Evolutionary conservation across 148 eudicot species (phyloP), one percentile per base, ranked within the genome.

Genomic region (Dysphania ambrosioides): DNA sequence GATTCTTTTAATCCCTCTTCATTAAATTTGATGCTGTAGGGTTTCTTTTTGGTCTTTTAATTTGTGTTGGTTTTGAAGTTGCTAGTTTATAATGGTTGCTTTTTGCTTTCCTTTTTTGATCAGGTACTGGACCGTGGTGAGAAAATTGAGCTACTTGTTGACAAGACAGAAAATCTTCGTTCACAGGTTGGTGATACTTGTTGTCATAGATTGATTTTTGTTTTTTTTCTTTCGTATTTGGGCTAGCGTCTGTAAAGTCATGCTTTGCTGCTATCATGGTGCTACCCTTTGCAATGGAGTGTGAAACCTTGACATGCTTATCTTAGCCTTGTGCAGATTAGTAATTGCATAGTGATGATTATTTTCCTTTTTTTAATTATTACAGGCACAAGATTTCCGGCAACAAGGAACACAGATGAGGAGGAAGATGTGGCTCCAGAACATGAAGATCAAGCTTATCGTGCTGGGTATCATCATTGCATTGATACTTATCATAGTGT

Each of bases 111-210:
- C 21, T 19, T 47, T 7, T 42, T 26, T 31, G 13, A 9, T 18
- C 51, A 85, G 87, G 85, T 85, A 78, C 81, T 85, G 70, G 87
- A 85, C 41, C 87, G 87, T 57, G 87, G 87, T 71, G 87, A 85
- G 81, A 85, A 85, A 76, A 85, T 85, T 64, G 87, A 85, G 67
- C 87, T 85, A 66, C 78, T 85, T 11, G 87, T 85, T 77, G 87
- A 85, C 78, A 85, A 85, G 75, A 85, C 87, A 4, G 87, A 85
- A 44, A 85, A 82, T 72, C 87, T 85, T n/a, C 85, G 85, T 7
- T 78, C 80, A 19, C 87, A 85, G 85, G 87, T 85, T 67, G 44
- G 85, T 79, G n/a, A 60, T 47, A 36, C n/a, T 65, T 61, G 38
- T 6, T 18, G 30, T 59, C 6, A 27, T 9, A 59, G 27, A 8